Base-by-base conservation (phyloP, 2,329 filamentous ascomycete species). In the Colletotrichum destructivum region DNA sequence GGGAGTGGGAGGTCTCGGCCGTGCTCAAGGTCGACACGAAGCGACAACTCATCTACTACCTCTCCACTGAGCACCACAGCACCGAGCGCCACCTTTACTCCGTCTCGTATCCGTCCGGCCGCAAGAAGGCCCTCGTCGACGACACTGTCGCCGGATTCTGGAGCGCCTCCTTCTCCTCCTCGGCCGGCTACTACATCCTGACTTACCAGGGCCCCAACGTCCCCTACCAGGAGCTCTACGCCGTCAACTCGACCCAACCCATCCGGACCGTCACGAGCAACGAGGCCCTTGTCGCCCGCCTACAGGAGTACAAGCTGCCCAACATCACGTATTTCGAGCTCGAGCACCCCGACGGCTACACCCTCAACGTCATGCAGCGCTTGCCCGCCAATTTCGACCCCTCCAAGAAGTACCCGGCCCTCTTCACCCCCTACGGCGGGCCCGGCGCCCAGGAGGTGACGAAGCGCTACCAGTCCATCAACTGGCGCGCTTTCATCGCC, bases 61-160 rank as follows among this genome's bases (percentile, higher is more conserved):
- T 87, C 2, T 91, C 91, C 1, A 91, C 90, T 0, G 88, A 91
- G 75, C 86, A 85, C 54, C 90, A 93, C 82, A 90, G 88, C 71
- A 92, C 90, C 0, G 91, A 93, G 77, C 86, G 89, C 2, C 91
- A 93, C 75, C 75, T 93, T 6, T 93, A 92, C 82, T 91, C 88
- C 2, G 88, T 93, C 13, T 91, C 88, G 0, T 90, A 89, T 75
- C 81, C 82, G 4, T 88, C 85, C 0, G 82, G 84, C 12, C 81
- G 87, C 73, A 87, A 88, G 55, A 90, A 84, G 8, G 80, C 90
- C 0, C 86, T 93, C 0, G 91, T 93, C 5, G 88, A 93, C 64
- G 88, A 91, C 65, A 84, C 81, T 0, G 82, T 88, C 0, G 80
- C 89, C 0, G 91, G 86, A 0, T 88, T 86, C 75, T 93, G 89